phyloP scores from a whole-genome alignment of 108 stramenopile genomes.

The Cyclostephanos invisitatus region DNA sequence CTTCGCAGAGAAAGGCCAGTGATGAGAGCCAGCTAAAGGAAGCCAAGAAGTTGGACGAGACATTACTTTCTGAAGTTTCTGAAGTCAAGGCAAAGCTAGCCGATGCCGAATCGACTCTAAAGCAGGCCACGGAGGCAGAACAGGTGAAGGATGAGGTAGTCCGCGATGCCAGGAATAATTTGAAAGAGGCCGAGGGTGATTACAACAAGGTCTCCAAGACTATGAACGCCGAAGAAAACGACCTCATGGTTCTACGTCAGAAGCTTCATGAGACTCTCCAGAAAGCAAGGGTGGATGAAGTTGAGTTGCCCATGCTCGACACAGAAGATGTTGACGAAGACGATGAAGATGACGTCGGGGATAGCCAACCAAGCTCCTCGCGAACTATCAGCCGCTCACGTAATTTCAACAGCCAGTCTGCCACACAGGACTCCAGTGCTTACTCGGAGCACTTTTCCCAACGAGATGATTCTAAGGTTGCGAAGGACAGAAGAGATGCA shows the following conservation, averaged over 20 bases:
- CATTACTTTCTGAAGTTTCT: conserved; percentile 38
- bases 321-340: conserved; percentile 46
- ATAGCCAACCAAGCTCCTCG: conserved; percentile 34
- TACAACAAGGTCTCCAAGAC: conserved; percentile 60
- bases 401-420: conserved; percentile 41
- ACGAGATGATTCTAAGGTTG: conserved; percentile 70
- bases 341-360: conserved; percentile 56
- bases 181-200: conserved; percentile 70
- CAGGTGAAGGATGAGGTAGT: conserved; percentile 67
- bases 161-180: conserved; percentile 61
- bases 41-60: conserved; percentile 41
- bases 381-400: conserved; percentile 14
- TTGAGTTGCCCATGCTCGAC: conserved; percentile 69
- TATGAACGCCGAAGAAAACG: conserved; percentile 65
- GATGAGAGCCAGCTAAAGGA: conserved; percentile 54
- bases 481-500: conserved; percentile 74
- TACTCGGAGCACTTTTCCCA: conserved; percentile 78
- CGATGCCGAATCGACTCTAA: conserved; percentile 71
- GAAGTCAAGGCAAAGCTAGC: conserved; percentile 65
- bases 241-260: conserved; percentile 79
- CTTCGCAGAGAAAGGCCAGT: conserved; percentile 59
- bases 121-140: conserved; percentile 61
- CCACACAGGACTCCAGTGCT: conserved; percentile 58
- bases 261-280: conserved; percentile 91
- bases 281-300: conserved; percentile 89